phyloP scores from a whole-genome alignment of 1,284 basidiomycete genomes.

The Meira miltonrushii region DNA sequence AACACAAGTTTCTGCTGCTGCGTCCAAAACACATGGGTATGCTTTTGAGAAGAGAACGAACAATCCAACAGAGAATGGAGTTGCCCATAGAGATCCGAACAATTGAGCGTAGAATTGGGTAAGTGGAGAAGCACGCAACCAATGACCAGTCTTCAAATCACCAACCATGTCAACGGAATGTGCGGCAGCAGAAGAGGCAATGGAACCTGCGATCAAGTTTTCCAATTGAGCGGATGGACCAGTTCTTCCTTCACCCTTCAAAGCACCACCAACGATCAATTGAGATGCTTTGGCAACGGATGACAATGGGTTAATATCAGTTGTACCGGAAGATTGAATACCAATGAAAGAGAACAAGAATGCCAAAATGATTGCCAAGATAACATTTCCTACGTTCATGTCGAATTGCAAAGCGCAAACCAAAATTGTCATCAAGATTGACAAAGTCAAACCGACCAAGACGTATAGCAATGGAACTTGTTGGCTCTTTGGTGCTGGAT shows the following conservation, averaged over 20 bases:
- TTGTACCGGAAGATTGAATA: constrained; percentile 56
- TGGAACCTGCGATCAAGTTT: constrained; percentile 61
- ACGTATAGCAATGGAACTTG: constrained; percentile 59
- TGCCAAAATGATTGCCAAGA: constrained; percentile 57
- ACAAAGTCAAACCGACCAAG: constrained; percentile 61
- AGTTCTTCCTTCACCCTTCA: constrained; percentile 53
- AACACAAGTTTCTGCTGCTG: constrained; percentile 55
- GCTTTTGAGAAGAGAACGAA: constrained; percentile 56
- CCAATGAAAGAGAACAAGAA: constrained; percentile 68
- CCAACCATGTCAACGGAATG: constrained; percentile 68
- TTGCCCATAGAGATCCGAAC: constrained; percentile 48
- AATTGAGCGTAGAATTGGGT: constrained; percentile 62
- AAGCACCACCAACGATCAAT: constrained; percentile 40
- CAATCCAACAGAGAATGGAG: constrained; percentile 30
- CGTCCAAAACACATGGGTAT: constrained; percentile 61
- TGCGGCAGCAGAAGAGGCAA: constrained; percentile 62
- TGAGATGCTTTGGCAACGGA: constrained; percentile 42
- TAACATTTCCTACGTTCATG: constrained; percentile 46
- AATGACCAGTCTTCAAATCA: constrained; percentile 68
- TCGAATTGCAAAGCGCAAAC: constrained; percentile 53
- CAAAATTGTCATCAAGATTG: constrained; percentile 59
- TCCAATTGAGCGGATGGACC: constrained; percentile 58
- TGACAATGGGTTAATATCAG: constrained; percentile 43
- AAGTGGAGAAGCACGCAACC: constrained; percentile 64
- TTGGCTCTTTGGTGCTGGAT: constrained; percentile 54